Base-by-base conservation (phyloP, 257 asterid species). In the Fraxinus americana region DNA sequence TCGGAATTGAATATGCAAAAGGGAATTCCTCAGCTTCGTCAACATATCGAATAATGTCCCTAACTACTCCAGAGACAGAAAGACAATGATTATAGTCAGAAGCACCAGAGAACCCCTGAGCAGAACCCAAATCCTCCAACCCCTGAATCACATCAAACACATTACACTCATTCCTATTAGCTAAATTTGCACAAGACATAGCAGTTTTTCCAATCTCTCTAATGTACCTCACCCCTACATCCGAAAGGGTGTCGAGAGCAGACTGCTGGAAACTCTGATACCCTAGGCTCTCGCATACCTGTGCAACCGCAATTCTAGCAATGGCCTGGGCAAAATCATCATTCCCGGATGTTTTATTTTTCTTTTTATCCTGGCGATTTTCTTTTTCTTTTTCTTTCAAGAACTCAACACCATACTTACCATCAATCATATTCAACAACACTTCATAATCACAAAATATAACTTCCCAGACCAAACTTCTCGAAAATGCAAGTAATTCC, bases 391-490 rank as follows among this genome's bases (percentile, higher is more conserved):
- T 67, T 81, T 79, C 87, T 29, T 73, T 86, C 88, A 61, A 80
- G 74, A 82, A 73, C 83, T 82, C 87, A 79, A 77, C 86, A 78
- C 82, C 85, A 70, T 80, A 84, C 84, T 84, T 90, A 83, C 87
- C 97, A 91, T 89, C 84, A 91, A 82, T 90, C 98, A 94, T 94
- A 79, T 89, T 90, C 90, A 80, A 71, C 84, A 86, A 80, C 84
- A 80, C 73, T 77, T 83, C 88, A 85, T 87, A 86, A 84, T 79
- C 78, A 76, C 29, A 78, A 69, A 72, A 75, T 41, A 75, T 70
- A 21, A 81, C 69, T 32, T 48, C 72, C 29, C 54, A 69, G 79
- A 63, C 86, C 63, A 75, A 77, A 77, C 38, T 74, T 75, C 73
- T 75, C 79, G 27, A 72, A 30, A 65, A 32, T 8, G 77, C 77